Evolutionary conservation across 139 green algal species (phyloP), one percentile per base, ranked within the genome.

Genomic region (Micractinium conductrix): DNA sequence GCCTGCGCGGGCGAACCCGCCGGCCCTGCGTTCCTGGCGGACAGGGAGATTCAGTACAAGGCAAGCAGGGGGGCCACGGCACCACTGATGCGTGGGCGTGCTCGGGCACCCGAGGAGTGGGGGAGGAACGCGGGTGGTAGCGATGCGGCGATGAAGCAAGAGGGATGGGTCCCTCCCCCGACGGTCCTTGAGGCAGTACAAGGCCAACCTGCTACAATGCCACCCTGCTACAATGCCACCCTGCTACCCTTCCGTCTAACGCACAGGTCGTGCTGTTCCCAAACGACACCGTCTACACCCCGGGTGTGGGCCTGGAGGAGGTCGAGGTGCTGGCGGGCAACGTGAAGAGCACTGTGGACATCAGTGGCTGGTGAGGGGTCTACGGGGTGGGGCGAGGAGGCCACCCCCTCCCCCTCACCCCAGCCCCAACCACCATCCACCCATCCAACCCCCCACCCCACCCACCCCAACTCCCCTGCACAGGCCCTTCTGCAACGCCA

Each of bases 181-280:
- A 10, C 48, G 12, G 14, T 58, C 48, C 12, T 58, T 58, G 48
- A 16, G 12, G 16, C 48, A 58, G 48, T n/a, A n/a, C 48, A 10
- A 58, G 10, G 10, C 16, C 48, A 16, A 58, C 48, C 48, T 24
- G 12, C 48, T 58, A 24, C 48, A 58, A 10, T 58, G 53, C 5
- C 26, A 4, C 5, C 10, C 8, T 62, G 53, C 53, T 4, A 30
- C 53, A 19, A 62, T 19, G 48, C 48, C 12, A 19, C 8, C 53
- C 16, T 7, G 6, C 10, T 12, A 6, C 38, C 22, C 40, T 40
- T 22, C 5, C 40, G 0, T 28, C 42, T 4, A 9, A 4, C 22
- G 33, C 37, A 42, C 70, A 78, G 70, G 70, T 78, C 26, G 28
- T 78, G 42, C 70, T 78, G 21, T 78, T 78, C 42, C 28, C 70